A percentile compares a stretch with the other conserved stretches of the same genome.
Conservation (phyloP, 1,139 yeast genomes). For the Blastobotrys apis region DNA sequence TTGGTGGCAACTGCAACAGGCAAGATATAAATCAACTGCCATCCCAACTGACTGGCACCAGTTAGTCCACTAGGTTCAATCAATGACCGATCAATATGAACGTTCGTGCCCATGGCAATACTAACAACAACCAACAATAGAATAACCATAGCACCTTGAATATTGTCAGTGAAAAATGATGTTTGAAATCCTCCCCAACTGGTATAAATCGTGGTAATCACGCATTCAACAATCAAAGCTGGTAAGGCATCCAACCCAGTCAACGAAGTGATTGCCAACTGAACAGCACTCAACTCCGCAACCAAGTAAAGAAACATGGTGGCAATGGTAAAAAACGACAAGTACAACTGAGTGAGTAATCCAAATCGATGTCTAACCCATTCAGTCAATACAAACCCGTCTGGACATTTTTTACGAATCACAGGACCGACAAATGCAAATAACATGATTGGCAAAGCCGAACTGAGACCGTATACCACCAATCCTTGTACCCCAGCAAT, state of each 20-base stretch:
- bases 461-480: slow-evolving; percentile 73
- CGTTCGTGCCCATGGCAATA: slow-evolving; percentile 75
- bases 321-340: slow-evolving; percentile 76
- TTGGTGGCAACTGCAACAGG: slow-evolving; percentile 85
- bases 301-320: slow-evolving; percentile 87
- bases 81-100: slow-evolving; percentile 58
- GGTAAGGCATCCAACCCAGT: slow-evolving; percentile 80
- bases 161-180: slow-evolving; percentile 81
- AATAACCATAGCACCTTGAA: slow-evolving; percentile 76
- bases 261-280: slow-evolving; percentile 68
- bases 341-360: slow-evolving; percentile 60
- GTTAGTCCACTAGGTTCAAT: slow-evolving; percentile 65
- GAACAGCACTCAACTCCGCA: slow-evolving; percentile 77
- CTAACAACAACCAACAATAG: slow-evolving; percentile 65
- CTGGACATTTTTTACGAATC: slow-evolving; percentile 74
- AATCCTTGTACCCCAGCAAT: slow-evolving; percentile 84
- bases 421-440: slow-evolving; percentile 82
- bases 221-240: slow-evolving; percentile 80
- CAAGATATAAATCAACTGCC: slow-evolving; percentile 83
- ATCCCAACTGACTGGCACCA: slow-evolving; percentile 66
- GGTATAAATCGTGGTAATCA: slow-evolving; percentile 82
- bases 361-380: slow-evolving; percentile 90
- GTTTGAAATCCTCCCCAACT: slow-evolving; percentile 86
- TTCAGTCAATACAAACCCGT: slow-evolving; percentile 90
- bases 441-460: slow-evolving; percentile 76